These are phyloP conservation scores for Paramecium pentaurelia DNA, from an alignment of 73 alveolate genomes.

Conservation along the genomic window DNA sequence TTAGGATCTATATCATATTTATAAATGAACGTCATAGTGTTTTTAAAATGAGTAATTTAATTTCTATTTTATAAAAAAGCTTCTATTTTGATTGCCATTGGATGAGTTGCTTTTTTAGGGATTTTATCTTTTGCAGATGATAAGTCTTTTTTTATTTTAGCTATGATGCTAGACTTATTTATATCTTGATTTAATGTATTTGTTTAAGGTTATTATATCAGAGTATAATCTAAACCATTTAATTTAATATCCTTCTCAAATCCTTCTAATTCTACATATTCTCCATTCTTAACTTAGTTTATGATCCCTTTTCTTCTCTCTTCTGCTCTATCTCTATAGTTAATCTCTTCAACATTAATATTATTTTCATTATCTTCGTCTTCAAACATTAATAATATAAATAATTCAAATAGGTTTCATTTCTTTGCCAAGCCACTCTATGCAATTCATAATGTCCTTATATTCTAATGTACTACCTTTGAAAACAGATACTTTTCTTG, in stretches of 20 bases:
- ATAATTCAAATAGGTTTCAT: slow-evolving; percentile 31
- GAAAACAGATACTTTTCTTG: neutral
- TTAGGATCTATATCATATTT: neutral
- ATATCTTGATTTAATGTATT: neutral
- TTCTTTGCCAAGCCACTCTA: slow-evolving; percentile 45
- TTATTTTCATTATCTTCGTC: neutral
- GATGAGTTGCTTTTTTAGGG: neutral
- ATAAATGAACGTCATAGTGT: neutral
- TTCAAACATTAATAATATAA: neutral
- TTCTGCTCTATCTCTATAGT: neutral
- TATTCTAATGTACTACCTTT: neutral
- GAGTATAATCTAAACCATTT: neutral
- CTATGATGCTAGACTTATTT: neutral
- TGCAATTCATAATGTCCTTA: neutral
- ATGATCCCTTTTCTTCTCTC: neutral
- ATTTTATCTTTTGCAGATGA: neutral
- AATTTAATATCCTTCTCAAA: neutral
- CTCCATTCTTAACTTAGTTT: neutral
- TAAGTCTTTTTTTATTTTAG: neutral
- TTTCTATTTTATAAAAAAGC: neutral
- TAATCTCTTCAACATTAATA: neutral
- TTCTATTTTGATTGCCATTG: slow-evolving; percentile 7
- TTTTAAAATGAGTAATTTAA: neutral
- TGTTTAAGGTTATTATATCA: neutral
- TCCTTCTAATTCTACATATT: neutral